These are phyloP conservation scores for Furcasterigmium furcatum DNA, from an alignment of 2,329 filamentous ascomycete genomes.

Conservation along the genomic window DNA sequence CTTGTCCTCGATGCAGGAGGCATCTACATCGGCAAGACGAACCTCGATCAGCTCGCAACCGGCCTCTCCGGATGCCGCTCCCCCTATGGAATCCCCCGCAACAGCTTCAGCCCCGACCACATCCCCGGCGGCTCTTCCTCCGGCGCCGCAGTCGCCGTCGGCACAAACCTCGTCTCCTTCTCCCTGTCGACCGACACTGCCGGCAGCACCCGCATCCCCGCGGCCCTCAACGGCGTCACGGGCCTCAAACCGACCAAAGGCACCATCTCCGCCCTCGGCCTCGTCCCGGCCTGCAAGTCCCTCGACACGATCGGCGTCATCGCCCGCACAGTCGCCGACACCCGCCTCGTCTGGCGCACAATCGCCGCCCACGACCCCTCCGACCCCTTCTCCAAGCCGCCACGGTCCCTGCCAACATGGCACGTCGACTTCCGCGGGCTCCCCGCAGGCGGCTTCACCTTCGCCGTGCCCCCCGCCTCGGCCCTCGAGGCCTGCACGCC, in stretches of 20 bases:
- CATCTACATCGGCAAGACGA: constrained; percentile 54
- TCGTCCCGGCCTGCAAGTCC: constrained; percentile 49
- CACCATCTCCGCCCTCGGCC: constrained; percentile 40
- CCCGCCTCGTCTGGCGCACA: constrained; percentile 43
- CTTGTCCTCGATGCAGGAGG: constrained; percentile 47
- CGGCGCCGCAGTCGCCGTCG: constrained; percentile 52
- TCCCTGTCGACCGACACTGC: constrained; percentile 55
- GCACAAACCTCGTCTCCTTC: constrained; percentile 49
- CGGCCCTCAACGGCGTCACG: constrained; percentile 50
- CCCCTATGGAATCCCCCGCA: constrained; percentile 46
- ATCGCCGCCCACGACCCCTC: constrained; percentile 20
- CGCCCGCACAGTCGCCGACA: constrained; percentile 42
- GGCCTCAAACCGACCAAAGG: constrained; percentile 40
- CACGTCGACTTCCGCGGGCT: constrained; percentile 17
- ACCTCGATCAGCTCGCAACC: constrained; percentile 60
- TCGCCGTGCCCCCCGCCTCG: constrained; percentile 43
- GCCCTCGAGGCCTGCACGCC: constrained; percentile 25
- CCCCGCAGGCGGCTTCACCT: constrained; percentile 33
- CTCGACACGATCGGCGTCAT: constrained; percentile 51
- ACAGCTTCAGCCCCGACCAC: constrained; percentile 24
- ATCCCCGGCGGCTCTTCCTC: constrained; percentile 50
- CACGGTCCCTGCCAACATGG: constrained; percentile 15
- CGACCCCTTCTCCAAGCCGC: constrained; percentile 46
- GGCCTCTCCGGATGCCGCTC: constrained; percentile 57
- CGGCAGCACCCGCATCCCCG: constrained; percentile 49